Evolutionary conservation across 2,329 filamentous ascomycete species (phyloP).

Genomic region (Penicillium aurantiogriseum): DNA sequence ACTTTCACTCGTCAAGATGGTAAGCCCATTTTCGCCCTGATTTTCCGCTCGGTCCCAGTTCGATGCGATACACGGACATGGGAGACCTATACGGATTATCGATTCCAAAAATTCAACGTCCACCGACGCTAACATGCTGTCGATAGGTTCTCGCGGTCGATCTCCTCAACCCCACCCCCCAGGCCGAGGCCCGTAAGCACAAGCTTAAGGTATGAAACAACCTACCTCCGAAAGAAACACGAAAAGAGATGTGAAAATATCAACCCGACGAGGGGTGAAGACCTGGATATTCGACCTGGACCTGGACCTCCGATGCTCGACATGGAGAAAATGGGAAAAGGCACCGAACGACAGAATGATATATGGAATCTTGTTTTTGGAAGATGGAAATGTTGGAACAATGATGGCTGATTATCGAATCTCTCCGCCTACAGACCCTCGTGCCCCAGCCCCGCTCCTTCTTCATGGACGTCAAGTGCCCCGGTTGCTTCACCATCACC

Average conservation of each 20-base stretch:
- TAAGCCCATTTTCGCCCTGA: constrained; percentile 27
- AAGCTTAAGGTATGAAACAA: constrained; percentile 89
- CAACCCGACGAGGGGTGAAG: constrained; percentile 3
- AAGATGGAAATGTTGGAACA: background rate
- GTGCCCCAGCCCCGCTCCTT: constrained; percentile 96
- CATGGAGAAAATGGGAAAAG: constrained; percentile 5
- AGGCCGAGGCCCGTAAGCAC: constrained; percentile 99
- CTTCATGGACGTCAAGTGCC: constrained; percentile 99
- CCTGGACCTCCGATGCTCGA: constrained; percentile 3
- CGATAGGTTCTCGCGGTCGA: constrained; percentile 98
- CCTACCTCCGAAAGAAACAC: constrained; percentile 8
- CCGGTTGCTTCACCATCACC: constrained; percentile 99
- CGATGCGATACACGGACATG: constrained; percentile 4
- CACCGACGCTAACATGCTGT: constrained; percentile 21
- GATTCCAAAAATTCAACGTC: constrained; percentile 11
- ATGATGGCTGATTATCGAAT: constrained; percentile 11
- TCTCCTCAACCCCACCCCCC: constrained; percentile 97
- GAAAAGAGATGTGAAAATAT: constrained; percentile 9
- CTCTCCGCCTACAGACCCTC: constrained; percentile 63
- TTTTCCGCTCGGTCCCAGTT: constrained; percentile 7
- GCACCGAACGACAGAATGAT: background rate
- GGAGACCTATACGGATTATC: background rate
- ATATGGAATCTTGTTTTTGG: background rate
- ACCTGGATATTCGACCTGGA: constrained; percentile 6
- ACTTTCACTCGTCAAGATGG: constrained; percentile 46